These are phyloP conservation scores for Microbotryomycetes sp. DNA, from an alignment of 1,284 basidiomycete species.

Conservation along the genomic window DNA sequence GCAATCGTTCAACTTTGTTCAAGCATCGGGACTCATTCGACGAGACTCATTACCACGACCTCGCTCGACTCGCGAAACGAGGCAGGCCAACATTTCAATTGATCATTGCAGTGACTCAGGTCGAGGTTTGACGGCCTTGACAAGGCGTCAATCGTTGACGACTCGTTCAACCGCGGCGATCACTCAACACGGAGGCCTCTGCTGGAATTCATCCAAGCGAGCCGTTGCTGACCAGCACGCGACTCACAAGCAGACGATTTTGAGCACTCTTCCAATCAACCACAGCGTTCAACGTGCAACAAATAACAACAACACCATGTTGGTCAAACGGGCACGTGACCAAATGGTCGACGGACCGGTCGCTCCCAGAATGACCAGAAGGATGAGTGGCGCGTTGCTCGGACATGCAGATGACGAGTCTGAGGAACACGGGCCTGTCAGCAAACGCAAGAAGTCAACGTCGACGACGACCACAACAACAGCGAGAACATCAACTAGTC, in stretches of 20 bases:
- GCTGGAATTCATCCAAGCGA: no score
- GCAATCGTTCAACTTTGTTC: no score
- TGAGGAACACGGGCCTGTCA: neutral
- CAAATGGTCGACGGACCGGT: neutral
- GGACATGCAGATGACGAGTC: neutral
- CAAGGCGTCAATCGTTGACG: neutral
- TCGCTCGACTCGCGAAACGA: no score
- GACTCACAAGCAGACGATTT: neutral
- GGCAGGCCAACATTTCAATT: no score
- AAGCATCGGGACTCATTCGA: no score
- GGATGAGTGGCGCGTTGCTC: neutral
- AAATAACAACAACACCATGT: neutral
- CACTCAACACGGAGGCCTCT: neutral
- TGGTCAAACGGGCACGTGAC: neutral
- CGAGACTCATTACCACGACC: no score
- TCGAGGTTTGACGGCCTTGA: no score
- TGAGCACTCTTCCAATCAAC: slow-evolving; percentile 17
- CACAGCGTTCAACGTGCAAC: neutral
- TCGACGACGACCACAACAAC: no score
- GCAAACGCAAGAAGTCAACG: neutral
- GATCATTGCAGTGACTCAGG: no score
- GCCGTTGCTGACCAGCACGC: no score
- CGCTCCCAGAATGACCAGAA: neutral
- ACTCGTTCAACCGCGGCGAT: neutral
- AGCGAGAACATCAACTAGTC: no score